Evolutionary conservation across 768 basidiomycete genomes (phyloP).

Genomic region (Megacollybia marginata): DNA sequence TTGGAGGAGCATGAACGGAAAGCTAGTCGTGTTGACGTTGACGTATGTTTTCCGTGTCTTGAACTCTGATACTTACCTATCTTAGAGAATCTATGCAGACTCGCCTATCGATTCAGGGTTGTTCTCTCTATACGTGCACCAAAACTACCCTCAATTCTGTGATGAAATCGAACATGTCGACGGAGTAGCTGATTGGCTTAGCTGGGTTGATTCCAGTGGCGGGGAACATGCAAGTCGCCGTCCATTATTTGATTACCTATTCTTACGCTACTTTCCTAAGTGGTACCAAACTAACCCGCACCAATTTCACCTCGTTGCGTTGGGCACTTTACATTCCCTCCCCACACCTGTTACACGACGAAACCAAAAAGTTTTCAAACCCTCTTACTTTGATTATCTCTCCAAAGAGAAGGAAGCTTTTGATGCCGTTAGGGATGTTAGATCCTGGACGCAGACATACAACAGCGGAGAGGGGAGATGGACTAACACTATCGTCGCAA

Average conservation of each 20-base stretch:
- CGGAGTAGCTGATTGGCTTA: conserved; percentile 65
- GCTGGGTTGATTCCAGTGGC: conserved; percentile 65
- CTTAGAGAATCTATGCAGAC: conserved; percentile 66
- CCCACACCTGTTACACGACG: conserved; percentile 78
- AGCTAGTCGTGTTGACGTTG: conserved; percentile 68
- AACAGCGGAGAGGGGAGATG: conserved; percentile 33
- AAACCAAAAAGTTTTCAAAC: conserved; percentile 82
- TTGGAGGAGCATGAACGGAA: conserved; percentile 53
- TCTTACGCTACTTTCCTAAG: conserved; percentile 24
- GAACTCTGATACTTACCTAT: not conserved
- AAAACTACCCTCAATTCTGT: conserved; percentile 88
- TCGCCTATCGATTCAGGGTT: conserved; percentile 89
- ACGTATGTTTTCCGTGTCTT: conserved; percentile 37
- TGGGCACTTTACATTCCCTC: conserved; percentile 82
- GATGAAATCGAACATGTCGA: conserved; percentile 67
- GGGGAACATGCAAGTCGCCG: conserved; percentile 47
- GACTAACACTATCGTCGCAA: conserved; percentile 41
- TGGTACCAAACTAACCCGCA: conserved; percentile 71
- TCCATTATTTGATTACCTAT: not conserved
- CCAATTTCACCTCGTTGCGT: conserved; percentile 74
- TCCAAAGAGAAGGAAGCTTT: conserved; percentile 51
- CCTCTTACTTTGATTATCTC: conserved; percentile 70
- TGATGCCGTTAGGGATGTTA: conserved; percentile 49
- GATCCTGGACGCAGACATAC: conserved; percentile 46
- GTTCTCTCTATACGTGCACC: conserved; percentile 86